Evolutionary conservation across 306 rosid genomes (phyloP).

Genomic region (Quercus variabilis): DNA sequence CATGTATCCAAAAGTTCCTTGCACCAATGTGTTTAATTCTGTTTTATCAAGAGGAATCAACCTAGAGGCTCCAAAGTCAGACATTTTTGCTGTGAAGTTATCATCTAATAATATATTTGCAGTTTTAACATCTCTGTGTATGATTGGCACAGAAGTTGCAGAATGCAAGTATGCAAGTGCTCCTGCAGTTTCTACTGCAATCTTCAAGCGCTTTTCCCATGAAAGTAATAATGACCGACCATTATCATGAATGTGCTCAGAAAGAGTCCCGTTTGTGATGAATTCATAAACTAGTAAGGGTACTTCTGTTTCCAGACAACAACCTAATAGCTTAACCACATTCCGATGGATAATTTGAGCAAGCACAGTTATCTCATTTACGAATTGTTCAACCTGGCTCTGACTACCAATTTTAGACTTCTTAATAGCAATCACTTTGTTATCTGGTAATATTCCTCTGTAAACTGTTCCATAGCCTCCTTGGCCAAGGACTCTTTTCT

Average conservation of each 20-base stretch:
- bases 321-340: slow-evolving; percentile 25
- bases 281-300: slow-evolving; percentile 28
- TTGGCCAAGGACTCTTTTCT: background rate
- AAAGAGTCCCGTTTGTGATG: slow-evolving; percentile 13
- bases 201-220: slow-evolving; percentile 19
- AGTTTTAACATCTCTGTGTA: slow-evolving; percentile 27
- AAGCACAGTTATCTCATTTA: slow-evolving; percentile 18
- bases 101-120: slow-evolving; percentile 25
- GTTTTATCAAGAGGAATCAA: slow-evolving; percentile 22
- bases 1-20: slow-evolving; percentile 23
- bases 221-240: background rate
- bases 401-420: slow-evolving; percentile 19
- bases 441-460: slow-evolving; percentile 3
- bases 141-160: slow-evolving; percentile 15
- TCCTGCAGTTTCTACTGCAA: slow-evolving; percentile 14
- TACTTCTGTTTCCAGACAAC: slow-evolving; percentile 23
- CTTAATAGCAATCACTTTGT: slow-evolving; percentile 8
- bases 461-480: slow-evolving; percentile 26
- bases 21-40: slow-evolving; percentile 21
- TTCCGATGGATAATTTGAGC: slow-evolving; percentile 25
- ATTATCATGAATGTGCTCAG: slow-evolving; percentile 5
- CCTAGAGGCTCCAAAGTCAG: background rate
- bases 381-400: slow-evolving; percentile 19
- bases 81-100: slow-evolving; percentile 14
- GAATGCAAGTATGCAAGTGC: slow-evolving; percentile 24